These are phyloP conservation scores for Lactarius sanguifluus DNA, from an alignment of 768 basidiomycete genomes.

Conservation along the genomic window DNA sequence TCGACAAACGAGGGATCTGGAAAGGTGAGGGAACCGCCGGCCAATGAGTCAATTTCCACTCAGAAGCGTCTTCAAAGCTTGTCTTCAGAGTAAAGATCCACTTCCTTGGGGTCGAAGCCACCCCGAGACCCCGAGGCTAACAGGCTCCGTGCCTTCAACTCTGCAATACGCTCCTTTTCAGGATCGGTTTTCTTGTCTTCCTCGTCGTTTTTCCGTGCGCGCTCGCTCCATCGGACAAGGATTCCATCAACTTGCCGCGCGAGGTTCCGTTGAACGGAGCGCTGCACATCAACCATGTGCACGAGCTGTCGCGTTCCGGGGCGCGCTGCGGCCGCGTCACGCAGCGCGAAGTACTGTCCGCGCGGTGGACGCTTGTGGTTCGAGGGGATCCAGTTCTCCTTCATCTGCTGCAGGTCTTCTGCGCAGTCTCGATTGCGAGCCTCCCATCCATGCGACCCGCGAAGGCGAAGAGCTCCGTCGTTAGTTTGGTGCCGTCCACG, in stretches of 20 bases:
- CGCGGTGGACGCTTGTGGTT: not conserved
- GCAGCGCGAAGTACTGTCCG: slow-evolving; percentile 1
- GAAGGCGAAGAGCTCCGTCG: slow-evolving; percentile 24
- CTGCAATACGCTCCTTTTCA: slow-evolving; percentile 3
- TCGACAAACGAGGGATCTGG: too few relatives aligned
- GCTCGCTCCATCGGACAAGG: not conserved
- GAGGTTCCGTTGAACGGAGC: slow-evolving; percentile 19
- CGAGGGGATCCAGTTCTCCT: not conserved
- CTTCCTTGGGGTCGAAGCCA: not conserved
- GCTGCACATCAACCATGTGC: slow-evolving; percentile 26
- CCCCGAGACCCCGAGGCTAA: not conserved
- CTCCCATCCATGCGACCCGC: slow-evolving; percentile 17
- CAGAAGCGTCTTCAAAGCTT: not conserved
- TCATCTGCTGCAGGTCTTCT: not conserved
- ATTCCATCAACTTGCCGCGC: not conserved
- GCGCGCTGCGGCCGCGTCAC: slow-evolving; percentile 1
- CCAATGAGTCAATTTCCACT: not conserved
- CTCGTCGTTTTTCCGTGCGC: not conserved
- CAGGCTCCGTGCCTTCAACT: slow-evolving; percentile 14
- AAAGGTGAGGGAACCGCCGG: too few relatives aligned
- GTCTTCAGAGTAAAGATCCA: slow-evolving; percentile 18
- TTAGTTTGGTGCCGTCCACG: slow-evolving; percentile 9
- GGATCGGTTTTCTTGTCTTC: slow-evolving; percentile 4
- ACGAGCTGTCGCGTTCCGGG: slow-evolving; percentile 17
- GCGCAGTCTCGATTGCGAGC: slow-evolving; percentile 6